Evolutionary conservation across 352 stramenopile genomes (phyloP).

Genomic region (Phytophthora fragariae): DNA sequence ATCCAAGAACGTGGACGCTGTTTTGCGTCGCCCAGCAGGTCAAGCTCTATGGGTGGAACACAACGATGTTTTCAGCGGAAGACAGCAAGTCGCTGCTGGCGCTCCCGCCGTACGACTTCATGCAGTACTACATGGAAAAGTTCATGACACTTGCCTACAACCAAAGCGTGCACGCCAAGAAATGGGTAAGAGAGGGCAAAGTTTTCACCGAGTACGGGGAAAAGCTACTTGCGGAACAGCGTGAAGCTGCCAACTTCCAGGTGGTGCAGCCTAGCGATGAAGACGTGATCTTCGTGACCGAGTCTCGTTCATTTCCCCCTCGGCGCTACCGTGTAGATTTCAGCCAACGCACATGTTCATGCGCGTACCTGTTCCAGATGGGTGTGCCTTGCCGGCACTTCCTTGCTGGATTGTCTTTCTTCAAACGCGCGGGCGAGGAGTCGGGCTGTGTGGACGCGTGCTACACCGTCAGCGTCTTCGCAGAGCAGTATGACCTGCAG

Average conservation of each 20-base stretch:
- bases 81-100: conserved; percentile 31
- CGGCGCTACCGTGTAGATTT: conserved; percentile 45
- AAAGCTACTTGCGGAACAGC: conserved; percentile 39
- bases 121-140: conserved; percentile 49
- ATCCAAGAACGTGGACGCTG: conserved; percentile 35
- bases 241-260: conserved; percentile 43
- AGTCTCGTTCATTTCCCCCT: conserved; percentile 46
- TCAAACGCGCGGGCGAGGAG: conserved; percentile 35
- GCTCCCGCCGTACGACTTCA: conserved; percentile 43
- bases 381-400: conserved; percentile 47
- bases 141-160: conserved; percentile 44
- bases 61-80: conserved; percentile 34
- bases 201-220: conserved; percentile 34
- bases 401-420: conserved; percentile 37
- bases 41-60: conserved; percentile 45
- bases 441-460: conserved; percentile 28
- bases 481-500: conserved; percentile 37
- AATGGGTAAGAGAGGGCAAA: conserved; percentile 35
- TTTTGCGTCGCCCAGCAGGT: conserved; percentile 41
- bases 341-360: conserved; percentile 40
- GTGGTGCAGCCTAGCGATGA: conserved; percentile 44
- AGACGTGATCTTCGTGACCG: conserved; percentile 41
- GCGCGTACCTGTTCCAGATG: conserved; percentile 45
- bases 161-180: conserved; percentile 33
- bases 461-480: conserved; percentile 37